These are phyloP conservation scores for Geranium incanum DNA, from an alignment of 441 rosid genomes.

Conservation along the genomic window DNA sequence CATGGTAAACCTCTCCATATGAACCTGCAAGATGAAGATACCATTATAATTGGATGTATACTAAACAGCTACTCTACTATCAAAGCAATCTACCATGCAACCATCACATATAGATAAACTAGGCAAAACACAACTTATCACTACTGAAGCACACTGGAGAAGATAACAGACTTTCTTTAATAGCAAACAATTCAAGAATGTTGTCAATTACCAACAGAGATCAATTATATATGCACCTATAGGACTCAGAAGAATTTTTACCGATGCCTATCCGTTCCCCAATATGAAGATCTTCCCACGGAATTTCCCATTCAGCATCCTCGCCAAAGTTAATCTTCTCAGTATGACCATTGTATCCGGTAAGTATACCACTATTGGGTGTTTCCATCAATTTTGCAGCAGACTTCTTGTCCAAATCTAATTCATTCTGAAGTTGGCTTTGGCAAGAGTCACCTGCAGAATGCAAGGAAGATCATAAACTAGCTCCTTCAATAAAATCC, in stretches of 20 bases:
- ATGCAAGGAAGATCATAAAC: conserved; percentile 22
- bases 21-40: background rate
- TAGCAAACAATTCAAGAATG: background rate
- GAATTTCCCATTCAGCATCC: conserved; percentile 86
- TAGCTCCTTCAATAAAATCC: conserved; percentile 22
- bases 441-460: conserved; percentile 36
- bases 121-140: background rate
- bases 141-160: background rate
- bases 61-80: background rate
- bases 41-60: background rate
- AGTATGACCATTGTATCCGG: conserved; percentile 35
- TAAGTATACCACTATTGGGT: conserved; percentile 25
- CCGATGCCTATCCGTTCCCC: conserved; percentile 98
- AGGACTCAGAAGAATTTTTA: conserved; percentile 29
- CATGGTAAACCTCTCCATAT: conserved; percentile 8
- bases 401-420: conserved; percentile 36
- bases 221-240: background rate
- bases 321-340: conserved; percentile 64
- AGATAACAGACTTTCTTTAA: conserved; percentile 2
- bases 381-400: conserved; percentile 28
- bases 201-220: background rate
- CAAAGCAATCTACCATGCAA: background rate
- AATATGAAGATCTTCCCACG: conserved; percentile 91
- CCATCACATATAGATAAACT: background rate
- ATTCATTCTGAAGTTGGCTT: conserved; percentile 30